These are phyloP conservation scores for Casuarina equisetifolia DNA, from an alignment of 306 rosid genomes.

Conservation along the genomic window DNA sequence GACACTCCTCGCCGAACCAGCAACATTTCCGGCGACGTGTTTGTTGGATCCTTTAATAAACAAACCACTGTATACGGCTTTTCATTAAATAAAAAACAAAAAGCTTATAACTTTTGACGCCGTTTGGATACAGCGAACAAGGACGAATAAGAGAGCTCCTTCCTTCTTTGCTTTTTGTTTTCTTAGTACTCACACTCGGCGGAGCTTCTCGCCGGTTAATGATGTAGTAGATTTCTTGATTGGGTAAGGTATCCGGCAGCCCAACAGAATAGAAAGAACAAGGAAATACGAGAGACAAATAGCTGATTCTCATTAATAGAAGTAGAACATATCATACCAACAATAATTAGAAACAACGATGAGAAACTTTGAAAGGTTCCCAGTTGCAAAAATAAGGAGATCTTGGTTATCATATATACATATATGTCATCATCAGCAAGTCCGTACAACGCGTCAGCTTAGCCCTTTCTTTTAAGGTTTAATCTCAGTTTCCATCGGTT, in stretches of 20 bases:
- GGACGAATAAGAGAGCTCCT: neutral
- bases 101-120: neutral
- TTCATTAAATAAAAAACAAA: neutral
- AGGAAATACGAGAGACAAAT: neutral
- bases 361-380: conserved; percentile 33
- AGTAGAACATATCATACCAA: conserved; percentile 7
- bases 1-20: conserved; percentile 26
- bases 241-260: too few species aligned
- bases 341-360: conserved; percentile 30
- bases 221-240: too few species aligned
- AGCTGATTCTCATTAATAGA: neutral
- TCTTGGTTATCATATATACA: conserved; percentile 28
- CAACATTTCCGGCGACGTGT: conserved; percentile 45
- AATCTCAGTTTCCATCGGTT: neutral
- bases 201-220: too few species aligned
- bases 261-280: neutral
- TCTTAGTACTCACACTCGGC: neutral
- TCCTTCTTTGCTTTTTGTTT: neutral
- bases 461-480: conserved; percentile 3
- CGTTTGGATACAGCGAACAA: neutral
- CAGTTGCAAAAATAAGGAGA: conserved; percentile 35
- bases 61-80: neutral
- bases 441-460: conserved; percentile 32
- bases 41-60: conserved; percentile 25
- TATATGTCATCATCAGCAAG: conserved; percentile 29